Base-by-base conservation (phyloP, 2,329 filamentous ascomycete species). In the Phoma sp. region DNA sequence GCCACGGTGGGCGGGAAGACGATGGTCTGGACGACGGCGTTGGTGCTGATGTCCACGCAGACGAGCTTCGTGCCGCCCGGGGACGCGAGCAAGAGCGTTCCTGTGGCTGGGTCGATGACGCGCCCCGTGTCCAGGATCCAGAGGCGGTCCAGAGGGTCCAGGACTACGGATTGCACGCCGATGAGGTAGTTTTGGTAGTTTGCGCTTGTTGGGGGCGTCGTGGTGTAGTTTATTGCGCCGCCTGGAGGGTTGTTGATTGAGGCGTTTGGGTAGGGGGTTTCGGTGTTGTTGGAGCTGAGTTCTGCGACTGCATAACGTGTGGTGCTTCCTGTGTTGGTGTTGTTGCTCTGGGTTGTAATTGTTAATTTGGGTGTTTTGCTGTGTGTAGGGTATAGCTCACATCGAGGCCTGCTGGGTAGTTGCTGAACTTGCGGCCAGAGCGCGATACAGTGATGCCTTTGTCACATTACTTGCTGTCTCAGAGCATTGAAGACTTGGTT, bases 101-200 rank as follows among this genome's bases (percentile, higher is more conserved):
- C 78, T 39, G 81, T 74, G 0, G 65, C 60, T 18, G 18, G 18
- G 4, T 73, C 73, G n/a, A 73, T 64, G 1, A 75, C 76, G 22
- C 81, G 75, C 7, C 81, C 81, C 3, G 80, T 83, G 57, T 84
- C 82, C 7, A 83, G 75, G 46, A 83, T 78, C 81, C 80, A 83
- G 18, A 83, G 74, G 6, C 79, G 75, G 63, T 83, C 79, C 2
- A 69, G 64, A 0, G 80, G 59, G 56, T 84, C 81, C 14, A 83
- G 74, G 9, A 83, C 80, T 2, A 83, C 79, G 35, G 75, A 79
- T 62, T 83, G 81, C 0, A 82, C 79, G 41, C 79, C 79, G 50
- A 83, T 80, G 9, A 83, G 69, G 62, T 82, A 77, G 58, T 79
- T 64, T n/a, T 74, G 69, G 52, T 81, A 78, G 58, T 81, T 80